phyloP scores from a whole-genome alignment of 2,329 filamentous ascomycete species.

The Calycina herbarum region DNA sequence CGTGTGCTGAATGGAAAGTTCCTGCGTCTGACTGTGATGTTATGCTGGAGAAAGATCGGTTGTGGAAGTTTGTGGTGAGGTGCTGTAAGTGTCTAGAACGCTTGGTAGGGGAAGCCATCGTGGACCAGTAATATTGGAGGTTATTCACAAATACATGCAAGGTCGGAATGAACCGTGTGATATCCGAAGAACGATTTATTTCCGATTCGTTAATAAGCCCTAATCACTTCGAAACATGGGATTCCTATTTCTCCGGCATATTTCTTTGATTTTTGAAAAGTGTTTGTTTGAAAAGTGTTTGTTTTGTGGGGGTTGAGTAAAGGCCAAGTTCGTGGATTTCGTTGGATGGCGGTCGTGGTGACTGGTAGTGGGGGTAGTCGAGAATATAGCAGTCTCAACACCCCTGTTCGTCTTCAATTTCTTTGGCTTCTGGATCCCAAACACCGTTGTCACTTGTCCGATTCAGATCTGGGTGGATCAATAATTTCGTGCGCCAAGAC shows the following conservation, averaged over 20 bases:
- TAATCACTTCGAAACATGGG: constrained; percentile 6
- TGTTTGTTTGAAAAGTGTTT: constrained; percentile 1
- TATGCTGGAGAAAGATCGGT: constrained; percentile 31
- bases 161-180: not conserved
- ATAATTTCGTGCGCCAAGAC: constrained; percentile 13
- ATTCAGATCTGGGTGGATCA: constrained; percentile 8
- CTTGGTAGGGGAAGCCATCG: constrained; percentile 25
- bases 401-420: constrained; percentile 3
- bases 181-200: not conserved
- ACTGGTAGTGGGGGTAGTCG: constrained; percentile 2
- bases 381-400: constrained; percentile 3
- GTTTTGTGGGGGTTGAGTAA: constrained; percentile 9
- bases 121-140: constrained; percentile 8
- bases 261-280: not conserved
- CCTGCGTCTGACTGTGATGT: constrained; percentile 31
- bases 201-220: not conserved
- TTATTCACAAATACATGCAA: constrained; percentile 4
- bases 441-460: constrained; percentile 9
- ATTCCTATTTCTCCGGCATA: not conserved
- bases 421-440: constrained; percentile 6
- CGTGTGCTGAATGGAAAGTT: constrained; percentile 36
- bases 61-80: constrained; percentile 28
- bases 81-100: constrained; percentile 21
- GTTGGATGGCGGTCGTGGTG: constrained; percentile 4
- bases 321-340: not conserved